Percentiles rank a stretch among this genome's conserved stretches.
phyloP scores from a whole-genome alignment of 1,139 yeast genomes.

The Zygosaccharomyces pseudobailii region DNA sequence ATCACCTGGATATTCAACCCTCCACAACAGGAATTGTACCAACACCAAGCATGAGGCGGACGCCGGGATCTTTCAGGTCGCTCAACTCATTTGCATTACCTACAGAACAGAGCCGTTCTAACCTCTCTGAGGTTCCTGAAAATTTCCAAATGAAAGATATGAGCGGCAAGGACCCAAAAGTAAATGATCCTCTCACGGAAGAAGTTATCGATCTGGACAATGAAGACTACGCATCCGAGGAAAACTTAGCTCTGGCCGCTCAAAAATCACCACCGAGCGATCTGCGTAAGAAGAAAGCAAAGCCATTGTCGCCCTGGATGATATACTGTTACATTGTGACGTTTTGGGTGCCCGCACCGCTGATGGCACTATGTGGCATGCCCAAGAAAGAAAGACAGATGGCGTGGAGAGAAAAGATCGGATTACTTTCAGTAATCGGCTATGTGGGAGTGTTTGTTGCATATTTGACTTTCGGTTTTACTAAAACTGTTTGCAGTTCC shows the following conservation, averaged over 20 bases:
- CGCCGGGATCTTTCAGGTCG: background rate
- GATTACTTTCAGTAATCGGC: slow-evolving; percentile 68
- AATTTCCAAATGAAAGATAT: slow-evolving; percentile 10
- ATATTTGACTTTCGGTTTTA: slow-evolving; percentile 86
- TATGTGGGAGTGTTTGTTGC: slow-evolving; percentile 77
- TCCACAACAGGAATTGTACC: slow-evolving; percentile 57
- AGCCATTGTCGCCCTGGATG: slow-evolving; percentile 48
- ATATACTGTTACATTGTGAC: slow-evolving; percentile 75
- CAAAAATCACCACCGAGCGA: background rate
- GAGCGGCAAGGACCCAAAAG: slow-evolving; percentile 1
- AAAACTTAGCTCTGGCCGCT: background rate
- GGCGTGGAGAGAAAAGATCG: slow-evolving; percentile 98
- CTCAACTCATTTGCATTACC: background rate
- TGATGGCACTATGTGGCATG: slow-evolving; percentile 71
- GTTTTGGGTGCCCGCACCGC: slow-evolving; percentile 85
- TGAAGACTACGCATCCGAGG: slow-evolving; percentile 1
- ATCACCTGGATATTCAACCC: slow-evolving; percentile 61
- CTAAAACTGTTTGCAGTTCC: slow-evolving; percentile 71
- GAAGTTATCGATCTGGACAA: background rate
- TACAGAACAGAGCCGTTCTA: background rate
- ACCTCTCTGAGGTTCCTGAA: slow-evolving; percentile 5
- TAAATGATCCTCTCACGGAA: background rate
- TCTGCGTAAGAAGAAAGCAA: slow-evolving; percentile 2
- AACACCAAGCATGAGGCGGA: background rate
- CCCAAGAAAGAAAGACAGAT: slow-evolving; percentile 73